Evolutionary conservation across 2,329 filamentous ascomycete genomes (phyloP).

Genomic region (Sclerotinia minor): DNA sequence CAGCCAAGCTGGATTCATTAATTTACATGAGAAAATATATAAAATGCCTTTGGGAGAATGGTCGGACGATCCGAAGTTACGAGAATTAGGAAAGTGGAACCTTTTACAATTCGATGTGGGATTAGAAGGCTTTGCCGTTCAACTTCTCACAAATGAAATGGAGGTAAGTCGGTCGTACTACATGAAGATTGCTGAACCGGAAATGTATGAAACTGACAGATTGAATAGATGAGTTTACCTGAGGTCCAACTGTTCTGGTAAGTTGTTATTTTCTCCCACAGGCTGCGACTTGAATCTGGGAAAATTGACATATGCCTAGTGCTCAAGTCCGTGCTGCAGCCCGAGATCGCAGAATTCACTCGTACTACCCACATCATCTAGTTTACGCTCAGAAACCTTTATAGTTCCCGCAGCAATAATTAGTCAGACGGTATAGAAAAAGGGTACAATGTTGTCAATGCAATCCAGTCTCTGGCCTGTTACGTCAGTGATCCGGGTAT

Average conservation of each 20-base stretch:
- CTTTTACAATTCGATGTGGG: slow-evolving; percentile 34
- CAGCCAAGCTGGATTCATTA: slow-evolving; percentile 39
- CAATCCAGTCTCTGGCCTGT: not conserved
- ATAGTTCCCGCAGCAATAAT: not conserved
- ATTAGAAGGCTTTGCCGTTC: slow-evolving; percentile 36
- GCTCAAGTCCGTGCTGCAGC: slow-evolving; percentile 31
- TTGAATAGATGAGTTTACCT: slow-evolving; percentile 31
- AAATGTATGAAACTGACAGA: slow-evolving; percentile 25
- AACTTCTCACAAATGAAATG: slow-evolving; percentile 34
- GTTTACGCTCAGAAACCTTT: slow-evolving; percentile 26
- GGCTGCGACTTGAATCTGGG: not conserved
- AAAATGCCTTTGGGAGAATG: slow-evolving; percentile 42
- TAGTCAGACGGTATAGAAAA: not conserved
- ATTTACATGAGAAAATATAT: slow-evolving; percentile 38
- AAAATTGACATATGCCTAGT: slow-evolving; percentile 27
- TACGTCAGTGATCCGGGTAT: not conserved
- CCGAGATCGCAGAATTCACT: slow-evolving; percentile 31
- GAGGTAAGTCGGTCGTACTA: slow-evolving; percentile 32
- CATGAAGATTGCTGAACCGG: not conserved
- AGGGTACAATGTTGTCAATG: not conserved
- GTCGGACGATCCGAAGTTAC: slow-evolving; percentile 39
- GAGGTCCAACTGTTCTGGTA: slow-evolving; percentile 36
- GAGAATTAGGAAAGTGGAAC: slow-evolving; percentile 37
- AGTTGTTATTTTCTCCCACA: slow-evolving; percentile 10
- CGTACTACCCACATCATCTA: slow-evolving; percentile 31